phyloP scores from a whole-genome alignment of 129 eudicot species.

The Lactuca sativa region DNA sequence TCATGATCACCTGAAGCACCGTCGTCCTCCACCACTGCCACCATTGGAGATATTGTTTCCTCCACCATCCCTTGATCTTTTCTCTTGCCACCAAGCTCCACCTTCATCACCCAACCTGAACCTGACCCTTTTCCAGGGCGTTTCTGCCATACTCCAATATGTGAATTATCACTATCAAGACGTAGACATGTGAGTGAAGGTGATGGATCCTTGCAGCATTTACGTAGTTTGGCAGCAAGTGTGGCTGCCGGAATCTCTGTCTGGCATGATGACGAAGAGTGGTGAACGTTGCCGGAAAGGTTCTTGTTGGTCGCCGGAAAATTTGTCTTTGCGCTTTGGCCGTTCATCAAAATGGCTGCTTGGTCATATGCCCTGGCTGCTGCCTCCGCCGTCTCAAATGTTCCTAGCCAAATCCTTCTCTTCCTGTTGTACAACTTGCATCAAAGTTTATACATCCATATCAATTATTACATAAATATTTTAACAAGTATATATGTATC shows the following conservation, averaged over 20 bases:
- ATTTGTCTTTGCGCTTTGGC: constrained; percentile 72
- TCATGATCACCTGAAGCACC: constrained; percentile 25
- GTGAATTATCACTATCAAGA: constrained; percentile 65
- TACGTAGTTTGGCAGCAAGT: constrained; percentile 58
- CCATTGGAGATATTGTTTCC: constrained; percentile 6
- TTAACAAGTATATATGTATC: constrained; percentile 2
- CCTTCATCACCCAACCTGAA: constrained; percentile 71
- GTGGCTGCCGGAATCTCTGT: constrained; percentile 38
- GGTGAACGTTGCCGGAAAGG: not conserved
- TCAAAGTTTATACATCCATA: not conserved
- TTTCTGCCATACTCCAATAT: constrained; percentile 89
- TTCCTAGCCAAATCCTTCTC: constrained; percentile 81
- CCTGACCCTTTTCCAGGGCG: constrained; percentile 58
- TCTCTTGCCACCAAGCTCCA: constrained; percentile 51
- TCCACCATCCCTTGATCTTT: constrained; percentile 14
- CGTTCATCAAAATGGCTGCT: constrained; percentile 72
- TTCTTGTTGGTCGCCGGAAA: constrained; percentile 44
- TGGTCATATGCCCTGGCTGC: constrained; percentile 80
- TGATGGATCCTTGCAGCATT: constrained; percentile 66
- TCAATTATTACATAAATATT: not conserved
- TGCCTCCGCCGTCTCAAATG: constrained; percentile 80
- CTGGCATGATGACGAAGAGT: constrained; percentile 18
- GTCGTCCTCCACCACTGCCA: constrained; percentile 11
- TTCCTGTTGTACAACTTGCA: constrained; percentile 35
- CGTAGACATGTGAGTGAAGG: constrained; percentile 70